A percentile compares a stretch with the other conserved stretches of the same genome.
Conservation (phyloP, 495 filamentous ascomycete genomes). For the Aspergillus campestris region DNA sequence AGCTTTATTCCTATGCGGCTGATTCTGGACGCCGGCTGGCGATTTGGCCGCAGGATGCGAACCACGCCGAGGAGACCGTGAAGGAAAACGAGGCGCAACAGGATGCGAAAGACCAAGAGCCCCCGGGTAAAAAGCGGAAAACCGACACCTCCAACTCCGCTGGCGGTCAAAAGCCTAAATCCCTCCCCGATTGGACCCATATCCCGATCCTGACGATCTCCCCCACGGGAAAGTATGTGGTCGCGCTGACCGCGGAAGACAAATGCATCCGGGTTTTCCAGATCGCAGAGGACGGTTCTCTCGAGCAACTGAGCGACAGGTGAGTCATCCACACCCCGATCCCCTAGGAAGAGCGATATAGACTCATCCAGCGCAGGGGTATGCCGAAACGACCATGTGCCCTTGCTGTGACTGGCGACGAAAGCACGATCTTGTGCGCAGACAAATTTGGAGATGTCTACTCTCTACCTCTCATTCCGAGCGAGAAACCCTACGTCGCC, state of each 20-base stretch:
- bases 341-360: not conserved
- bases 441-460: constrained; percentile 98
- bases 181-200: constrained; percentile 30
- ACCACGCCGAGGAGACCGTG: constrained; percentile 10
- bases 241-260: constrained; percentile 79
- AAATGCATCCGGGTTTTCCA: constrained; percentile 81
- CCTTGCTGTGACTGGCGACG: constrained; percentile 58
- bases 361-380: constrained; percentile 38
- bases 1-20: constrained; percentile 43
- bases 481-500: constrained; percentile 19
- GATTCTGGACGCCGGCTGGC: constrained; percentile 34
- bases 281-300: constrained; percentile 47
- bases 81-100: constrained; percentile 10
- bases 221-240: constrained; percentile 52
- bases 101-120: constrained; percentile 24
- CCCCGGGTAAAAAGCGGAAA: constrained; percentile 46
- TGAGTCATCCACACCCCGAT: constrained; percentile 20
- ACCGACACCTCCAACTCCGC: constrained; percentile 13
- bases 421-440: constrained; percentile 62
- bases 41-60: constrained; percentile 41
- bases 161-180: constrained; percentile 14
- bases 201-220: constrained; percentile 52
- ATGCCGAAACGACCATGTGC: constrained; percentile 88
- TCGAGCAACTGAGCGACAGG: constrained; percentile 68
- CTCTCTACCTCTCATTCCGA: constrained; percentile 65